Conservation (phyloP, 139 green algal species). For the Astrephomene gubernaculifera region DNA sequence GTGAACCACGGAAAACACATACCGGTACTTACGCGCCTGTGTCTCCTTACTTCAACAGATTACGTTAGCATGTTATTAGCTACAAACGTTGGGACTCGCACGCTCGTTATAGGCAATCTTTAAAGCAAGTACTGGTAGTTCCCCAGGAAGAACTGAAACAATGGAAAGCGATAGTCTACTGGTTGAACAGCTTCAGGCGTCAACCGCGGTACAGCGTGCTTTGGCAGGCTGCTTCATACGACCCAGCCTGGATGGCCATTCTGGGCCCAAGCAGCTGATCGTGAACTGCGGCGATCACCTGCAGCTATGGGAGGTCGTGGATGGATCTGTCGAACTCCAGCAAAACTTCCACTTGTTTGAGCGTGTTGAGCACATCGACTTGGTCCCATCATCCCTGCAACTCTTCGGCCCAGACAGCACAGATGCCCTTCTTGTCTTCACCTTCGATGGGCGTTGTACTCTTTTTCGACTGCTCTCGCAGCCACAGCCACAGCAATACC, state of each 20-base stretch:
- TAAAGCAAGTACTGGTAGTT: too few relatives aligned
- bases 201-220: neutral
- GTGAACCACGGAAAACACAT: too few relatives aligned
- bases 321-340: constrained; percentile 4
- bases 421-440: constrained; percentile 2
- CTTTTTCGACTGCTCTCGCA: neutral
- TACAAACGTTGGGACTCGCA: too few relatives aligned
- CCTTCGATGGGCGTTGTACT: neutral
- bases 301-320: constrained; percentile 25
- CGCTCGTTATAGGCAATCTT: too few relatives aligned
- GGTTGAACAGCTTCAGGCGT: constrained; percentile 6
- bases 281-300: constrained; percentile 40
- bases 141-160: too few relatives aligned
- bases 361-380: constrained; percentile 31
- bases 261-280: neutral
- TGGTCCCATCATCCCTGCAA: neutral
- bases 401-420: constrained; percentile 3
- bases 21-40: too few relatives aligned
- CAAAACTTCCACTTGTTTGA: constrained; percentile 29
- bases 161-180: neutral
- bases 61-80: too few relatives aligned
- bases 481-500: neutral
- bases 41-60: too few relatives aligned
- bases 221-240: neutral
- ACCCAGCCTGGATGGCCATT: neutral